These are phyloP conservation scores for Suhomyces atakaporum DNA, from an alignment of 1,139 yeast genomes.

Conservation along the genomic window DNA sequence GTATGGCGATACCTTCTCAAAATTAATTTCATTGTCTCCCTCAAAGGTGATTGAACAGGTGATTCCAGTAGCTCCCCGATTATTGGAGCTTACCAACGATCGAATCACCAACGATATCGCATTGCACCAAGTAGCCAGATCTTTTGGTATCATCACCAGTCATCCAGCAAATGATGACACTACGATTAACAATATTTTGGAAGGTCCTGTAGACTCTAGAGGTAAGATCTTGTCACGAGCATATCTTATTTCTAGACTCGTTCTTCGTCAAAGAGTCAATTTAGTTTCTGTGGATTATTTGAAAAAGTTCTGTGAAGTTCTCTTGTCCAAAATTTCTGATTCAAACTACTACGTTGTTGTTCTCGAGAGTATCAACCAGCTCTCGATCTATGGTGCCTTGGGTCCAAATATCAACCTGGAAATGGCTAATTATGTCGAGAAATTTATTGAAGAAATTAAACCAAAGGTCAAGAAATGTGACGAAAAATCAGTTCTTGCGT, in stretches of 20 bases:
- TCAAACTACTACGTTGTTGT: conserved; percentile 30
- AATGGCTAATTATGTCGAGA: conserved; percentile 18
- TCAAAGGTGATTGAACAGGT: conserved; percentile 29
- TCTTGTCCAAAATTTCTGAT: conserved; percentile 24
- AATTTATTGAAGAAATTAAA: conserved; percentile 34
- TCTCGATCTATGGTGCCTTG: conserved; percentile 62
- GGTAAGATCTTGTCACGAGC: conserved; percentile 43
- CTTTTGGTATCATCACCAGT: conserved; percentile 59
- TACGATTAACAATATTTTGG: conserved; percentile 14
- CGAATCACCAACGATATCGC: conserved; percentile 36
- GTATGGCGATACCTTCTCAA: conserved; percentile 33
- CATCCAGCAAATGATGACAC: conserved; percentile 31
- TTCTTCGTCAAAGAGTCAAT: conserved; percentile 37
- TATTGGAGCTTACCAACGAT: conserved; percentile 27
- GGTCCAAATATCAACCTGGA: conserved; percentile 23
- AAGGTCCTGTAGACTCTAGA: conserved; percentile 18
- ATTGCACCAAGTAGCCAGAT: conserved; percentile 42
- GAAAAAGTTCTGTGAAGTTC: conserved; percentile 17
- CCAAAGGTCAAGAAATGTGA: conserved; percentile 56
- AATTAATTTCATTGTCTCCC: conserved; percentile 40
- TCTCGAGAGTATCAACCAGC: conserved; percentile 53
- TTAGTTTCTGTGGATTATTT: conserved; percentile 21
- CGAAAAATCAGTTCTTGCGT: conserved; percentile 59
- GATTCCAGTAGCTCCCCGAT: conserved; percentile 18
- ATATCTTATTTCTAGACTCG: conserved; percentile 54